Evolutionary conservation across 2,329 filamentous ascomycete species (phyloP), one percentile per base, ranked within the genome.

Genomic region (Clonostachys byssicola): DNA sequence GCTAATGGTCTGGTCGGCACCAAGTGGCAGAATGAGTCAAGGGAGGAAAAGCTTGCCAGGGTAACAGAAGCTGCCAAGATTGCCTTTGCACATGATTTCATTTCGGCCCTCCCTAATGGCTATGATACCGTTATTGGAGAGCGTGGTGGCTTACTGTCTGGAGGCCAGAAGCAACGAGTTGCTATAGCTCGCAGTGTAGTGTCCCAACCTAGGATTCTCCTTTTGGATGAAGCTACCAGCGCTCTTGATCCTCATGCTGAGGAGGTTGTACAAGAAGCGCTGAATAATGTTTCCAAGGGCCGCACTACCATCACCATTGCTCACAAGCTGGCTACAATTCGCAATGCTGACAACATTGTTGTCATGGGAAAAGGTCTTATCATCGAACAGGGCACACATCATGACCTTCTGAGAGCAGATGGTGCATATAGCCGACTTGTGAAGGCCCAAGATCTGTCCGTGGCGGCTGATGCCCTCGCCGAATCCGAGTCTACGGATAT

Each of bases 111-210:
- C 0, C 75, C 77, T 2, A 51, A 67, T 48, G 77, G 63, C 5
- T 69, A 70, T 54, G 69, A 77, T 3, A 84, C 83, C 0, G 65
- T 72, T 8, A 79, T 86, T 7, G 84, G 84, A 6, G 78, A 85
- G 54, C 73, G 75, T 12, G 84, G 83, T 2, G 77, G 81, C 38
- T 78, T 83, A 40, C 50, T 99, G 8, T 95, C 89, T 47, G 94
- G 94, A 63, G 94, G 94, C 36, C 94, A 99, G 68, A 96, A 96
- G 66, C 94, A 97, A 68, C 88, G 94, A 56, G 94, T 97, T 60
- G 91, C 92, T 12, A 96, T 97, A 65, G 61, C 60, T 12, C 57
- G 63, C 16, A 62, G 60, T 42, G 60, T 66, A 46, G 56, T 66
- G 20, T 62, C 60, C 14, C 54, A 65, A 45, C 63, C 63, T 1